These are phyloP conservation scores for Vigna hirtella DNA, from an alignment of 306 rosid genomes.

Conservation along the genomic window DNA sequence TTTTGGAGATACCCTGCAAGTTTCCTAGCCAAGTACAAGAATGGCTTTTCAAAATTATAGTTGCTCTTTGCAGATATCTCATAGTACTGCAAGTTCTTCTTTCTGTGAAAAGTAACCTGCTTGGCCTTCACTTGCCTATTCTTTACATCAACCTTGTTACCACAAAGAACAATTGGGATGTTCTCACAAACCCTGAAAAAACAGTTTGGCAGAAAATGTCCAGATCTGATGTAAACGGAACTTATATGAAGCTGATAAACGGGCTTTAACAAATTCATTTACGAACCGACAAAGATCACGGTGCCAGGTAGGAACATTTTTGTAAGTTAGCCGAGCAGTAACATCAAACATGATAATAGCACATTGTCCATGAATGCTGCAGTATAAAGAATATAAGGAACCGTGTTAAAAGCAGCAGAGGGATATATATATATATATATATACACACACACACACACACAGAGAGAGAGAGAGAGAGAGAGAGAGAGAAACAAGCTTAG, in stretches of 20 bases:
- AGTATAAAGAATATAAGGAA: not conserved
- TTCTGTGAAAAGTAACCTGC: constrained; percentile 77
- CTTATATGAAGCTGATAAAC: not conserved
- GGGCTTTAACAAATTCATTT: not conserved
- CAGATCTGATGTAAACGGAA: constrained; percentile 1
- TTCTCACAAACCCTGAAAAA: constrained; percentile 69
- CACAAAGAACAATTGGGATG: constrained; percentile 73
- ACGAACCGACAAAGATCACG: constrained; percentile 70
- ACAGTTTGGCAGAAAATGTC: not conserved
- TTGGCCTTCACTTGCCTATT: constrained; percentile 84
- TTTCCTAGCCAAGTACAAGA: constrained; percentile 74
- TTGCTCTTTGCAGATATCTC: constrained; percentile 82
- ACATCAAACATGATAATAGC: constrained; percentile 74
- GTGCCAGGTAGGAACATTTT: constrained; percentile 74
- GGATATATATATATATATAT: not conserved
- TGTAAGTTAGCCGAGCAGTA: constrained; percentile 64
- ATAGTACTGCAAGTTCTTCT: constrained; percentile 74
- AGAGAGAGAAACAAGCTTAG: no score
- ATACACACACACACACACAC: no score
- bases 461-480: no score
- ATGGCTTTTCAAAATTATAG: constrained; percentile 73
- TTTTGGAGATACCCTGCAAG: constrained; percentile 66
- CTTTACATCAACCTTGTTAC: constrained; percentile 81
- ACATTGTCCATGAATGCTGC: constrained; percentile 73
- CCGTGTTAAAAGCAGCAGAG: not conserved